Percentiles rank a stretch among this genome's conserved stretches.
Conservation (phyloP, 805 yeast genomes). For the Ogataea henricii region DNA sequence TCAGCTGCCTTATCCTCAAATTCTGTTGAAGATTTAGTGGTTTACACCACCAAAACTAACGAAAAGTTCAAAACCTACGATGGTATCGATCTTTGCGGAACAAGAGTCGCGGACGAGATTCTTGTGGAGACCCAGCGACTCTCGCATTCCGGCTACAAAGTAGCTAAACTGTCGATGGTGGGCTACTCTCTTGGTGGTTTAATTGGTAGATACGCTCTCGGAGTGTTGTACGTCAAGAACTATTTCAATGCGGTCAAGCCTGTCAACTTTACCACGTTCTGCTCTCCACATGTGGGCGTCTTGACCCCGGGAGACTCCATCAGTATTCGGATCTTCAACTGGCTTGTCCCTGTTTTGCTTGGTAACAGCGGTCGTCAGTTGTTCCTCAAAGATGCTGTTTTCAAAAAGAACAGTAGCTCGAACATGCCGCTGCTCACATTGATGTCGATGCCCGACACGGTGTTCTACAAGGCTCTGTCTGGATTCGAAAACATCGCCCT, state of each 20-base stretch:
- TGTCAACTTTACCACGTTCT: conserved; percentile 59
- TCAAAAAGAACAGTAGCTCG: neutral
- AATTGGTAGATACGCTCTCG: conserved; percentile 79
- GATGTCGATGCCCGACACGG: conserved; percentile 65
- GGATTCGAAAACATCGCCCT: conserved; percentile 55
- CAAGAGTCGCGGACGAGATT: conserved; percentile 72
- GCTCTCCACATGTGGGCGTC: conserved; percentile 71
- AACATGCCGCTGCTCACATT: conserved; percentile 55
- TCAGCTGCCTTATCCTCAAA: conserved; percentile 28
- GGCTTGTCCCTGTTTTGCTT: conserved; percentile 61
- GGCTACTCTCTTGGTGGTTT: conserved; percentile 93
- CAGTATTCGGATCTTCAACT: conserved; percentile 58
- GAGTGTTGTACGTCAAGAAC: conserved; percentile 57
- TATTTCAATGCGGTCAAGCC: conserved; percentile 58
- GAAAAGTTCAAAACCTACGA: conserved; percentile 80
- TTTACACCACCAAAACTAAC: conserved; percentile 59
- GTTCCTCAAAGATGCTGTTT: conserved; percentile 54
- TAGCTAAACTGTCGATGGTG: conserved; percentile 70
- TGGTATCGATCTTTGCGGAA: conserved; percentile 84
- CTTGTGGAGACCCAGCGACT: conserved; percentile 37
- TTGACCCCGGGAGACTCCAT: conserved; percentile 58
- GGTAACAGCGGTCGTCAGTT: conserved; percentile 77
- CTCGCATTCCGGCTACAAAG: conserved; percentile 33
- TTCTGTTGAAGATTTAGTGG: conserved; percentile 34
- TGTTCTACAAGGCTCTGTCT: conserved; percentile 57